These are phyloP conservation scores for Citrus cavaleriei DNA, from an alignment of 345 rosid genomes.

Conservation along the genomic window DNA sequence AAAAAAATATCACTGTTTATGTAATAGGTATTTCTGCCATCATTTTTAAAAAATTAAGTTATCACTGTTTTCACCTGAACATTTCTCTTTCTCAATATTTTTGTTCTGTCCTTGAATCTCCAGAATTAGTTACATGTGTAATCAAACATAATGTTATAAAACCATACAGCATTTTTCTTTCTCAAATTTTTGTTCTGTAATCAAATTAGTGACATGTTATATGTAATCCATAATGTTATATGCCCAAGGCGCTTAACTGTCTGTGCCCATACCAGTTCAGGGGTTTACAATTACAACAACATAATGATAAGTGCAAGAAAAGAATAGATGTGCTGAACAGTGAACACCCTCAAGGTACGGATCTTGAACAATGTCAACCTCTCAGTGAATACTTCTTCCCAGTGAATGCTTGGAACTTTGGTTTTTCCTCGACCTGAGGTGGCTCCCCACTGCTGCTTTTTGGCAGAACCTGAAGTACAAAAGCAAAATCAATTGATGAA, in stretches of 20 bases:
- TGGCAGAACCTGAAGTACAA: constrained; percentile 23
- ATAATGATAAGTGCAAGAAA: neutral
- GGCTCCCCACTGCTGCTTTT: constrained; percentile 30
- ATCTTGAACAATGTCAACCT: constrained; percentile 15
- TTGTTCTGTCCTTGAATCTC: neutral
- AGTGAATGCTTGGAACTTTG: constrained; percentile 55
- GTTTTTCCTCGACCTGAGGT: constrained; percentile 29
- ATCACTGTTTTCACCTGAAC: neutral
- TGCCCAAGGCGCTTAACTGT: neutral
- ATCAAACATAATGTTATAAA: neutral
- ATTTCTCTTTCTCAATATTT: neutral
- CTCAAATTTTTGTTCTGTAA: too few species aligned
- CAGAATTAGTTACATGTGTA: too few species aligned
- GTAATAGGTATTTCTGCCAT: too few species aligned
- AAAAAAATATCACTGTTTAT: too few species aligned
- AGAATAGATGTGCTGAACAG: neutral
- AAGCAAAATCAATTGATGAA: constrained; percentile 8
- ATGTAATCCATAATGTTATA: neutral
- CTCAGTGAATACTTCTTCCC: constrained; percentile 64
- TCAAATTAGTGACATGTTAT: too few species aligned
- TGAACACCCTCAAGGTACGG: neutral
- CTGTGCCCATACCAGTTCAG: neutral
- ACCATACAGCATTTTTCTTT: too few species aligned
- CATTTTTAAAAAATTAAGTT: too few species aligned
- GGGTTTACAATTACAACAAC: too few species aligned